Percentiles rank a stretch among this genome's conserved stretches.
phyloP scores from a whole-genome alignment of 208 protist species.

The Novymonas esmeraldas region DNA sequence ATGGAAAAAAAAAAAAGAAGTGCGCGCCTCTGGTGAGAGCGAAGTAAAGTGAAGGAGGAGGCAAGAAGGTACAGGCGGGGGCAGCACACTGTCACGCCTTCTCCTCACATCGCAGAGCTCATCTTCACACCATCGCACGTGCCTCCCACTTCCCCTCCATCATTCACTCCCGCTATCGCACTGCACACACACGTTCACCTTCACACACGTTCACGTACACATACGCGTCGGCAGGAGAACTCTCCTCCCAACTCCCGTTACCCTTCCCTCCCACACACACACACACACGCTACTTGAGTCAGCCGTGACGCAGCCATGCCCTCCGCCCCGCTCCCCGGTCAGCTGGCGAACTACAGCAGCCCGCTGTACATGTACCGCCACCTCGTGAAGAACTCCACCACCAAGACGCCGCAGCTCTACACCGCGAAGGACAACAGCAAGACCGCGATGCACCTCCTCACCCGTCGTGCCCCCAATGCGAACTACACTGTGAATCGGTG shows the following conservation, averaged over 20 bases:
- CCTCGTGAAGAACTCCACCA: conserved; percentile 75
- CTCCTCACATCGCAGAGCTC: no score
- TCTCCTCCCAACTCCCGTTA: not conserved
- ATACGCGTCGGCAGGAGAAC: no score
- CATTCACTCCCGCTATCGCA: no score
- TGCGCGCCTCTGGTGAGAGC: not conserved
- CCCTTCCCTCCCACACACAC: not conserved
- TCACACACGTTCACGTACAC: no score
- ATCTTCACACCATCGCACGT: no score
- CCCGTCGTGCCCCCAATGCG: conserved; percentile 44
- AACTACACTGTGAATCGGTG: conserved; percentile 77
- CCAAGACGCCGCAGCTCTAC: conserved; percentile 64
- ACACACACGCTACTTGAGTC: not conserved
- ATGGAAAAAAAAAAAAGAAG: not conserved
- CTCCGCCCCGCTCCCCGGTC: conserved; percentile 63
- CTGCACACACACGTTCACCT: no score
- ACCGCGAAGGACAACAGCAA: conserved; percentile 90
- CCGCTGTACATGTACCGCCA: conserved; percentile 82
- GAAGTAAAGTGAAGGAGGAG: not conserved
- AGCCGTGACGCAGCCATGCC: conserved; percentile 42
- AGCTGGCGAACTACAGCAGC: conserved; percentile 61
- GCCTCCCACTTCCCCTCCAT: no score
- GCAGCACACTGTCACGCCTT: no score
- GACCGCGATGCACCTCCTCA: conserved; percentile 80
- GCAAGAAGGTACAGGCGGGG: no score